Base-by-base conservation (phyloP, 2,329 filamentous ascomycete species). In the Pseudogymnoascus sp. region DNA sequence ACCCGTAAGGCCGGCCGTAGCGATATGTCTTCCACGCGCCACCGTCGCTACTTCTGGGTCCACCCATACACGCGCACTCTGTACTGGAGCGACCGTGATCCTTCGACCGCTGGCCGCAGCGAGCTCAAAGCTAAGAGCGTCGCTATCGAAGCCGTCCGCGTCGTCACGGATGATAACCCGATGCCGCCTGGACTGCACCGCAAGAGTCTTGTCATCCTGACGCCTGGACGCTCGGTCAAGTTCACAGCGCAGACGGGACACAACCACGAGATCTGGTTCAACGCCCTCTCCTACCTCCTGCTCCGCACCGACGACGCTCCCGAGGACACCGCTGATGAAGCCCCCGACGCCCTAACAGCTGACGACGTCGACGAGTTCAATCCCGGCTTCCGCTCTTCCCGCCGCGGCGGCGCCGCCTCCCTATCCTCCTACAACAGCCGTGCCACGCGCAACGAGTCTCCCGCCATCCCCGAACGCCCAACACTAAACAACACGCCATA, bases 251-350 rank as follows among this genome's bases (percentile, higher is more conserved):
- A 91, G 1, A 99, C 95, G 2, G 90, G 92, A 39, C 92, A 97
- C 74, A 85, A 95, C 66, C 95, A 99, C 73, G 95, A 99, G 79
- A 98, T 93, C 0, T 99, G 95, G 95, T 96, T 95, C 82, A 98
- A 98, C 73, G 93, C 95, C 0, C 81, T 99, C 63, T 96, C 92
- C 1, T 99, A 99, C 74, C 83, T 99, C 13, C 83, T 98, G 37
- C 82, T 96, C 31, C 87, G 93, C 54, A 92, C 88, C 25, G 83
- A 80, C n/a, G 82, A 84, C 62, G 79, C 83, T 51, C 75, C 77
- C 41, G 73, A 72, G 6, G 84, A 86, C 68, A 80, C 83, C 3
- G 83, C 90, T 67, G 87, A 82, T 68, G 77, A 83, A 65, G 81
- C 80, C 0, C 80, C 79, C 41, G 60, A 61, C 23, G 81, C 67